phyloP scores from a whole-genome alignment of 306 rosid genomes.

The Cicer judaicum region DNA sequence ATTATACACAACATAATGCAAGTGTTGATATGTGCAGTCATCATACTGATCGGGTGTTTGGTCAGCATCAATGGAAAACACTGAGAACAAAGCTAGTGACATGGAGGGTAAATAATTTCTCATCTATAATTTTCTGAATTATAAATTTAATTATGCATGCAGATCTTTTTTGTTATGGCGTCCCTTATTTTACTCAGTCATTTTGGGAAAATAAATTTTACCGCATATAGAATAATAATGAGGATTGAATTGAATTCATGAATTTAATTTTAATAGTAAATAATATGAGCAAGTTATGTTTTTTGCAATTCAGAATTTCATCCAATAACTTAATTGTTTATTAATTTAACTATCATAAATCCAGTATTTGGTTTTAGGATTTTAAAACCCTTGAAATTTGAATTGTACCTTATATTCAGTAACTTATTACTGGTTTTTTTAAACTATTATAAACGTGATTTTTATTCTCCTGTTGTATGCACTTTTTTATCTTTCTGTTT shows the following conservation, averaged over 20 bases:
- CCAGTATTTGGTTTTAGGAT: slow-evolving; percentile 15
- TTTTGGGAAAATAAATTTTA: slow-evolving; percentile 13
- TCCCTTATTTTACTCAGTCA: background rate
- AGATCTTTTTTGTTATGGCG: background rate
- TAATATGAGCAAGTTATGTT: background rate
- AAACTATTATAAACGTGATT: background rate
- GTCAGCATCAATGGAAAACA: slow-evolving; percentile 78
- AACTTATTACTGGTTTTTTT: background rate
- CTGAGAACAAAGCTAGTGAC: slow-evolving; percentile 73
- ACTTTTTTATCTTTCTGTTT: background rate
- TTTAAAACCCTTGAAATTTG: slow-evolving; percentile 21
- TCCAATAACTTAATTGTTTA: slow-evolving; percentile 2
- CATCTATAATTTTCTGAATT: slow-evolving; percentile 5
- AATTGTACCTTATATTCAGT: background rate
- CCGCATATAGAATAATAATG: background rate
- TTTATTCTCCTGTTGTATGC: background rate
- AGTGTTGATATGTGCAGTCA: slow-evolving; percentile 64
- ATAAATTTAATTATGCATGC: background rate
- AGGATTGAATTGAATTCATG: slow-evolving; percentile 4
- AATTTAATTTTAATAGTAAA: background rate
- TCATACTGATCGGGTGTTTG: slow-evolving; percentile 71
- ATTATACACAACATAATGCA: slow-evolving; percentile 21
- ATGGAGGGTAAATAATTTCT: slow-evolving; percentile 79
- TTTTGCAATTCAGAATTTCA: slow-evolving; percentile 28
- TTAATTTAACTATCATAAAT: background rate